phyloP scores from a whole-genome alignment of 106 monocot species.

The Ottelia alismoides region DNA sequence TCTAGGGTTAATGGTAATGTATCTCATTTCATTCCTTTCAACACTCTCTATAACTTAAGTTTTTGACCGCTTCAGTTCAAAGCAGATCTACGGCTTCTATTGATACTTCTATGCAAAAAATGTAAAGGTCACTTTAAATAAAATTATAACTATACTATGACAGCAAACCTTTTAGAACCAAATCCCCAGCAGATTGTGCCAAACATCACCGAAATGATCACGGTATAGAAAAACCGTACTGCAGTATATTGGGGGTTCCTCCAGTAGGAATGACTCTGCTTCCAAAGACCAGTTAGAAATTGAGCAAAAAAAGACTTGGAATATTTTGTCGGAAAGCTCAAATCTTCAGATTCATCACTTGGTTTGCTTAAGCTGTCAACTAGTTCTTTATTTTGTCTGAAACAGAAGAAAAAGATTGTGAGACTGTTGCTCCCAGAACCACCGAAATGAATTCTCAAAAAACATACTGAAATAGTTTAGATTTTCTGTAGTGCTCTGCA shows the following conservation, averaged over 20 bases:
- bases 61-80: no score
- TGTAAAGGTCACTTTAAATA: no score
- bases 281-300: conserved; percentile 87
- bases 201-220: conserved; percentile 94
- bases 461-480: conserved; percentile 75
- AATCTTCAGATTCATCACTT: conserved; percentile 48
- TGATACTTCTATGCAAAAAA: no score
- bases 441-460: not conserved
- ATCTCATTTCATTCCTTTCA: no score
- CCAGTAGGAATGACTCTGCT: conserved; percentile 97
- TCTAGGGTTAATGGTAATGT: no score
- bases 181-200: conserved; percentile 99
- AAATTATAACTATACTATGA: no score
- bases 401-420: conserved; percentile 6
- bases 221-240: conserved; percentile 96
- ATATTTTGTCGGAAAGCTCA: conserved; percentile 88
- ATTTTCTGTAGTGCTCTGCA: conserved; percentile 71
- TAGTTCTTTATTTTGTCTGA: conserved; percentile 68
- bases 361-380: conserved; percentile 82
- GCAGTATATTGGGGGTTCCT: conserved; percentile 99
- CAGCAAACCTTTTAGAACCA: conserved; percentile 91
- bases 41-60: no score
- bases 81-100: no score
- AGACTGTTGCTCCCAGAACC: no score
- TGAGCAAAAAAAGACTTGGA: conserved; percentile 58